Conservation (phyloP, 2,329 filamentous ascomycete genomes). For the Hymenoscyphus fructigenus region DNA sequence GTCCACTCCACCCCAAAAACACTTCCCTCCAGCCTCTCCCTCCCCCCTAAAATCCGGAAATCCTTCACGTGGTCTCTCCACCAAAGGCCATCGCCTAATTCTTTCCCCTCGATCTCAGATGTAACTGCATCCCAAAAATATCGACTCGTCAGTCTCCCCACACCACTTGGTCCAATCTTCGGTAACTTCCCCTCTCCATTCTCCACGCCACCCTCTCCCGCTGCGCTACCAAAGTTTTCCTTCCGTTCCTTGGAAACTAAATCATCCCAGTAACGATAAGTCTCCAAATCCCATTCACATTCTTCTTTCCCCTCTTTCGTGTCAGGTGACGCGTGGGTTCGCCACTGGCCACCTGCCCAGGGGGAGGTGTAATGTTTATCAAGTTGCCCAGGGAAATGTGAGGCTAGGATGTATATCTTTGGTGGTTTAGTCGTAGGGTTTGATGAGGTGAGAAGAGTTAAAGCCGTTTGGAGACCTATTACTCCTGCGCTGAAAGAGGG, state of each 20-base stretch:
- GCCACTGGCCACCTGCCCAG: conserved; percentile 50
- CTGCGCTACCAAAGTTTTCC: no score
- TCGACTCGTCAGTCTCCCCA: no score
- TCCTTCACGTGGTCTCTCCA: not conserved
- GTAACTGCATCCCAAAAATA: no score
- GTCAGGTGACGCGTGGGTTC: conserved; percentile 41
- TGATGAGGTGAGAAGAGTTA: conserved; percentile 42
- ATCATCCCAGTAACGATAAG: no score
- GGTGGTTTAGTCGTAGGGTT: conserved; percentile 35
- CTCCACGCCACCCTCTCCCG: no score
- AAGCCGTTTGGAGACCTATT: conserved; percentile 45
- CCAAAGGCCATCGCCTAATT: conserved; percentile 24
- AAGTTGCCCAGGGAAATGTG: conserved; percentile 40
- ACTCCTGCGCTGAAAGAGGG: conserved; percentile 42
- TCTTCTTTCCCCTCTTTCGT: no score
- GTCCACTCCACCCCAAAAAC: conserved; percentile 14
- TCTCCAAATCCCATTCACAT: no score
- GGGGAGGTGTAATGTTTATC: conserved; percentile 21
- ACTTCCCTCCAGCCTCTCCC: conserved; percentile 12
- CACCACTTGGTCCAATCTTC: no score
- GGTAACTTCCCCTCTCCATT: conserved; percentile 4
- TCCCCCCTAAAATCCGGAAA: not conserved
- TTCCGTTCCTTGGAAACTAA: no score
- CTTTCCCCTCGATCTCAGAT: conserved; percentile 24
- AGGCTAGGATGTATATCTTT: conserved; percentile 43